Evolutionary conservation across 441 rosid genomes (phyloP).

Genomic region (Gossypium gossypioides): DNA sequence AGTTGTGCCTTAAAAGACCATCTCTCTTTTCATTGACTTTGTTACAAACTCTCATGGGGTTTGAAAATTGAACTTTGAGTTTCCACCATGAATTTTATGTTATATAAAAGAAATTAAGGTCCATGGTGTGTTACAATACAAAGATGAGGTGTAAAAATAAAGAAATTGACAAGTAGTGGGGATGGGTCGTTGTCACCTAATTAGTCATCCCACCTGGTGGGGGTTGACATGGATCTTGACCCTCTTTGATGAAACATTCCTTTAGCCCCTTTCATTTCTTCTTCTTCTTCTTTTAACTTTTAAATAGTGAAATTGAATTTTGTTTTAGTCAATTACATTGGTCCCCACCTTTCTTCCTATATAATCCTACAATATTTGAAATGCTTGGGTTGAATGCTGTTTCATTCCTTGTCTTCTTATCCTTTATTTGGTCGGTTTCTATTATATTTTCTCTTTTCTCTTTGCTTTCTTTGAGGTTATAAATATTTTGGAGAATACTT

Average conservation of each 20-base stretch:
- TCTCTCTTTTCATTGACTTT: slow-evolving; percentile 28
- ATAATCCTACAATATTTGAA: slow-evolving; percentile 15
- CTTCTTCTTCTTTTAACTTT: neutral
- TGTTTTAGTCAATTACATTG: neutral
- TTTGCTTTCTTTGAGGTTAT: neutral
- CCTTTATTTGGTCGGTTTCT: slow-evolving; percentile 19
- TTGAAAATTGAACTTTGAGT: slow-evolving; percentile 10
- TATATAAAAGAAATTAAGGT: neutral
- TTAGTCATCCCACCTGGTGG: slow-evolving; percentile 23
- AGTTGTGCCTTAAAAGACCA: slow-evolving; percentile 8
- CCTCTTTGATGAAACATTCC: slow-evolving; percentile 37
- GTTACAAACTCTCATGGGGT: neutral
- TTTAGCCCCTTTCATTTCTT: slow-evolving; percentile 5
- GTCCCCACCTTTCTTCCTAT: slow-evolving; percentile 12
- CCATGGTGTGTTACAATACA: slow-evolving; percentile 8
- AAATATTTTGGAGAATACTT: slow-evolving; percentile 6
- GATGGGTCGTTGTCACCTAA: slow-evolving; percentile 28
- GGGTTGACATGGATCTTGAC: slow-evolving; percentile 51
- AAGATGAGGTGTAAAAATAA: slow-evolving; percentile 20
- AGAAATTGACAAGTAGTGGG: slow-evolving; percentile 36
- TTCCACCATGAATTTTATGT: slow-evolving; percentile 18
- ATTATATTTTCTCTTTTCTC: neutral
- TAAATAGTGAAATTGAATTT: slow-evolving; percentile 11
- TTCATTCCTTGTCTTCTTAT: slow-evolving; percentile 22
- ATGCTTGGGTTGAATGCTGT: slow-evolving; percentile 21